Evolutionary conservation across 257 asterid genomes (phyloP).

Genomic region (Leptodermis oblonga): DNA sequence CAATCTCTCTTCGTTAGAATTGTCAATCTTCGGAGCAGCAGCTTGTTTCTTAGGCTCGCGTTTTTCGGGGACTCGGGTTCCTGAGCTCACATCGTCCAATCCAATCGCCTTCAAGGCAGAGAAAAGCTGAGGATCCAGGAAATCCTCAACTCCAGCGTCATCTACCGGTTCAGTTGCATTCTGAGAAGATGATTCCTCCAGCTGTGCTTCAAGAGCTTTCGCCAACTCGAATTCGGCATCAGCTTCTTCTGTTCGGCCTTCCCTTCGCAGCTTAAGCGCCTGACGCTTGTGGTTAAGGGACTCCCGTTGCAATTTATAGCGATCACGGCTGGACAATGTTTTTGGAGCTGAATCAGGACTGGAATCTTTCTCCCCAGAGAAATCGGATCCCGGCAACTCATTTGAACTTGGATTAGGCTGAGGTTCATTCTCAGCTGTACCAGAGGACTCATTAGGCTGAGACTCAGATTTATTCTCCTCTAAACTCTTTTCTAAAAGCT

Average conservation of each 20-base stretch:
- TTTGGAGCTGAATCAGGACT: conserved; percentile 53
- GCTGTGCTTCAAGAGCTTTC: conserved; percentile 64
- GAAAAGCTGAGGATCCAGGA: conserved; percentile 85
- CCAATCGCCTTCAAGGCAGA: conserved; percentile 82
- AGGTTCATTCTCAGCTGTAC: conserved; percentile 25
- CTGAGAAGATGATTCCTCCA: conserved; percentile 45
- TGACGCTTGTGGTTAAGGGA: conserved; percentile 78
- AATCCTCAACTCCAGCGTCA: conserved; percentile 61
- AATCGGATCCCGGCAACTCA: conserved; percentile 32
- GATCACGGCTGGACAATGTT: conserved; percentile 66
- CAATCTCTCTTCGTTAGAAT: conserved; percentile 40
- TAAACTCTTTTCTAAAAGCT: conserved; percentile 59
- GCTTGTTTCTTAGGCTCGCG: conserved; percentile 27
- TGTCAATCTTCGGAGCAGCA: conserved; percentile 20
- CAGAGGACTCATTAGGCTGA: conserved; percentile 26
- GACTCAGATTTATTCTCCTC: conserved; percentile 43
- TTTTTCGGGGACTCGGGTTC: conserved; percentile 26
- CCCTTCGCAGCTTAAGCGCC: conserved; percentile 80
- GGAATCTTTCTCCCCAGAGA: conserved; percentile 44
- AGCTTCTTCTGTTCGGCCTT: conserved; percentile 78
- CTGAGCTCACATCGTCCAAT: conserved; percentile 31
- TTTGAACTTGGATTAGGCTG: conserved; percentile 28
- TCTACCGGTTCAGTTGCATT: conserved; percentile 32
- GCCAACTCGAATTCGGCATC: conserved; percentile 75
- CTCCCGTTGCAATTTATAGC: conserved; percentile 77